Evolutionary conservation across 2,329 filamentous ascomycete species (phyloP), one percentile per base, ranked within the genome.

Genomic region (Diaporthe destruens): DNA sequence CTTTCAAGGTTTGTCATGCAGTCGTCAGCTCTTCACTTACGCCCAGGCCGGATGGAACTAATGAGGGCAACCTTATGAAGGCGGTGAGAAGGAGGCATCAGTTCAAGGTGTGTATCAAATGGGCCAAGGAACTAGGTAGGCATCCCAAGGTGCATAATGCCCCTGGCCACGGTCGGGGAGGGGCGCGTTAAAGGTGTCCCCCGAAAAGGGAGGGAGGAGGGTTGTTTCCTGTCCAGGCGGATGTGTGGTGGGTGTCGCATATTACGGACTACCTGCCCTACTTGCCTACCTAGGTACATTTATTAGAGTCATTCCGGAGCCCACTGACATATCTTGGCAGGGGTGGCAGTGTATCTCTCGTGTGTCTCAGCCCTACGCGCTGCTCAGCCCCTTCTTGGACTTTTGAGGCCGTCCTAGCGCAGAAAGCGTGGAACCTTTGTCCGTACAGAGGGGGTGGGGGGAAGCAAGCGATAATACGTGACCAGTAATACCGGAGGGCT

Each of bases 311-410:
- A 16, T 23, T 63, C 29, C 34, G 59, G 20, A 32, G 25, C 29
- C 25, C 23, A n/a, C 8, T 12, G 39, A 42, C 11, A 3, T 18
- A 23, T 11, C 42, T 65, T 36, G 59, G 59, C 59, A 65, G 59
- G 42, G 44, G 59, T 36, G 34, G 34, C 59, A 65, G 59, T 65
- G 59, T 51, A 51, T 65, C 44, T 47, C 57, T 36, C 42, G 44
- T 65, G 59, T 65, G 44, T 14, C 44, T 65, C 59, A 65, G 59
- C 59, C 59, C 59, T 65, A 65, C 32, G 44, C 59, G 59, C 59
- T 51, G 32, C 29, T 65, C 59, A 65, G 59, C 59, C 29, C 9
- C 59, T 20, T 18, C 59, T 20, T 65, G 29, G n/a, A 8, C 3
- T 36, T 8, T 51, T 12, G 59, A 65, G 59, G 44, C 44, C 51